Conservation (phyloP, 306 rosid species). For the Abrus precatorius region DNA sequence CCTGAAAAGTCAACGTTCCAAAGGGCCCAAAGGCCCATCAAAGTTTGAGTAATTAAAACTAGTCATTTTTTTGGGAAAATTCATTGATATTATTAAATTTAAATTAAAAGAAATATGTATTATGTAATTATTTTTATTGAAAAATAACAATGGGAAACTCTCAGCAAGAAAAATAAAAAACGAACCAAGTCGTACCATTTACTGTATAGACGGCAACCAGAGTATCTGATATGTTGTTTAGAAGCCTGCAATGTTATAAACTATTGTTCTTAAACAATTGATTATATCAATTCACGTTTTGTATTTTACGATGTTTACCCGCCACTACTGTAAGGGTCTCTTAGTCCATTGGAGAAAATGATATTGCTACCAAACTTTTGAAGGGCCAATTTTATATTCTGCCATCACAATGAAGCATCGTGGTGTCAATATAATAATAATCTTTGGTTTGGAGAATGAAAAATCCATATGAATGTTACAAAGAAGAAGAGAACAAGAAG, state of each 20-base stretch:
- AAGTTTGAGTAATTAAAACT: too few relatives aligned
- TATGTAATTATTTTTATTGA: too few relatives aligned
- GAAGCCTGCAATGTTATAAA: slow-evolving; percentile 53
- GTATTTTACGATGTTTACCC: slow-evolving; percentile 56
- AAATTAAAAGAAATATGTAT: too few relatives aligned
- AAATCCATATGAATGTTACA: neutral
- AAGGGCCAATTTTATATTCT: slow-evolving; percentile 66
- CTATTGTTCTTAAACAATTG: neutral
- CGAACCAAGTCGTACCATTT: slow-evolving; percentile 42
- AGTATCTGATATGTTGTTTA: slow-evolving; percentile 58
- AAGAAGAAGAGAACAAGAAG: neutral
- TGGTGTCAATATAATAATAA: too few relatives aligned
- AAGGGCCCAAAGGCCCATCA: too few relatives aligned
- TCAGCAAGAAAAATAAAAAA: too few relatives aligned
- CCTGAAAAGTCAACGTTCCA: slow-evolving; percentile 48
- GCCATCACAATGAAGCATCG: slow-evolving; percentile 1
- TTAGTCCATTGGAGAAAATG: slow-evolving; percentile 77
- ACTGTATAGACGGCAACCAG: slow-evolving; percentile 55
- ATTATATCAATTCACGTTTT: neutral
- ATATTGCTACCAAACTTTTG: slow-evolving; percentile 70
- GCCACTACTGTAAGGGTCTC: slow-evolving; percentile 71
- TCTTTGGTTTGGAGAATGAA: neutral
- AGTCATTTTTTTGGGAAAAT: too few relatives aligned
- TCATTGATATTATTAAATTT: too few relatives aligned
- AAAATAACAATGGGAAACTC: too few relatives aligned